Evolutionary conservation across 179 eudicot genomes (phyloP), one percentile per base, ranked within the genome.

Genomic region (Patellifolia procumbens): DNA sequence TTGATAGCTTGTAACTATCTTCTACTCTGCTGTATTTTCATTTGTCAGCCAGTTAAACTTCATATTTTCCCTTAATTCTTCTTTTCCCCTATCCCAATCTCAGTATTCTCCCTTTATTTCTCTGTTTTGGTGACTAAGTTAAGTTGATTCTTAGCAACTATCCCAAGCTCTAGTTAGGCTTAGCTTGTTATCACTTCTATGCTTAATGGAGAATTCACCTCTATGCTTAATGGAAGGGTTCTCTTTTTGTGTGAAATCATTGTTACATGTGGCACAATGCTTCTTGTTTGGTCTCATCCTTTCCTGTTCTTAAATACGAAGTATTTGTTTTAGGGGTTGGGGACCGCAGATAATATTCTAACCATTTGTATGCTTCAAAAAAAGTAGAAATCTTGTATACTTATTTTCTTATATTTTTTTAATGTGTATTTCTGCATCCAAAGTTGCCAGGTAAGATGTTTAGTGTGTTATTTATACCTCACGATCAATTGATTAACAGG

Each of bases 401-500:
- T n/a, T n/a, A n/a, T n/a, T n/a, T n/a, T n/a, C n/a, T n/a, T n/a
- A n/a, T 62, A 15, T 20, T 11, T 29, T 51, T 5, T 43, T 20
- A 6, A 39, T 10, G 4, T 5, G 19, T 42, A 28, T 20, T 7
- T 43, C 28, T 10, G 34, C 24, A 74, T 62, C 42, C 34, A 11
- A 51, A 28, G 20, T 49, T 70, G 60, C 15, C 3, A 1, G 24
- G 31, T 11, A 35, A 52, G 20, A 0, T 12, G 10, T 37, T 16
- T 7, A 60, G 10, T 32, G 55, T 61, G 13, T 22, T 17, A n/a
- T 7, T 22, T 43, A 67, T 35, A 7, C 42, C 11, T 22, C 19
- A 31, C 37, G 35, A 32, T 46, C n/a, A 56, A 4, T 34, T 31
- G 39, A 43, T 55, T 68, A 28, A 69, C 78, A 92, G 98, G 91